Base-by-base conservation (phyloP, 2,329 filamentous ascomycete genomes). In the Exophiala sideris region DNA sequence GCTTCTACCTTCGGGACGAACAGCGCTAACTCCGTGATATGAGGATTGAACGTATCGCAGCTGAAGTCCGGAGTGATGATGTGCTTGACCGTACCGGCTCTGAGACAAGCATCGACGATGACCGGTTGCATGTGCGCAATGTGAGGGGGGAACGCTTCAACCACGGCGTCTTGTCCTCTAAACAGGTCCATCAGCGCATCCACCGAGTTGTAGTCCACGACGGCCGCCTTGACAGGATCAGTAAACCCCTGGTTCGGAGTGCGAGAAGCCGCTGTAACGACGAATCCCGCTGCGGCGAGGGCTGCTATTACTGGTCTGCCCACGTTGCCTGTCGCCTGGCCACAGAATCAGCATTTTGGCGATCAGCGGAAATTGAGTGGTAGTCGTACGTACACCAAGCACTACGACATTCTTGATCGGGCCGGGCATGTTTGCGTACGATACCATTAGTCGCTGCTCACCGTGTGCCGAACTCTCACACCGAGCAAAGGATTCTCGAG, bases 131-230 rank as follows among this genome's bases (percentile, higher is more conserved):
- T 11, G 44, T 50, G 29, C 36, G 44, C 35, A 5, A 48, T 35
- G 18, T 55, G 50, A 24, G 52, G 52, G 2, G 52, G 52, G 29
- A 55, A 50, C 1, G 52, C 52, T 33, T 50, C 47, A 5, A 71
- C 62, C 2, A 71, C 58, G 1, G 58, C 67, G 48, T 70, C 66
- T 46, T 70, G 63, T 11, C 65, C 65, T 11, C 54, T 58, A 16
- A 70, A 65, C 7, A 60, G 59, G 9, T 60, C 41, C 29, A 60
- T 57, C 2, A 71, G 63, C 39, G 47, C 56, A 1, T 49, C 10
- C 1, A 57, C 42, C 1, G 65, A 55, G 42, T 34, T 65, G 52
- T 66, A 68, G 46, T 67, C 62, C 38, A 63, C 58, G 24, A 59
- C 61, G 55, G 61, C 53, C 34, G 65, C 50, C 8, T 38, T 60